These are phyloP conservation scores for Triticum aestivum DNA, from an alignment of 176 grass and related monocot species.

Conservation along the genomic window IWGSC_CS_RefSeq_v2.1 NC_057804.1:511281187-511281686, in stretches of 20 bases:
- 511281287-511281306: constrained; percentile 33
- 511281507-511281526: not conserved
- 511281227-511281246: not conserved
- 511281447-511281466: constrained; percentile 13
- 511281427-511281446: constrained; percentile 42
- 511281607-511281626: constrained; percentile 39
- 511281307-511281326: constrained; percentile 19
- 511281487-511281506: constrained; percentile 20
- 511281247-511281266: constrained; percentile 32
- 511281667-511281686: constrained; percentile 90
- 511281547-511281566: constrained; percentile 30
- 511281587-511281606: constrained; percentile 40
- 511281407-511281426: constrained; percentile 56
- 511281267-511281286: constrained; percentile 41
- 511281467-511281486: constrained; percentile 22
- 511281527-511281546: constrained; percentile 2
- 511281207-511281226: not conserved
- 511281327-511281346: constrained; percentile 14
- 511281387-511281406: constrained; percentile 31
- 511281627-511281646: constrained; percentile 85
- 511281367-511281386: constrained; percentile 18
- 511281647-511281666: constrained; percentile 83
- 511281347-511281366: constrained; percentile 23
- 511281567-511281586: constrained; percentile 49
- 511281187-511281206: not conserved